Base-by-base conservation (phyloP, 345 rosid species). In the Cardamine occulta region DNA sequence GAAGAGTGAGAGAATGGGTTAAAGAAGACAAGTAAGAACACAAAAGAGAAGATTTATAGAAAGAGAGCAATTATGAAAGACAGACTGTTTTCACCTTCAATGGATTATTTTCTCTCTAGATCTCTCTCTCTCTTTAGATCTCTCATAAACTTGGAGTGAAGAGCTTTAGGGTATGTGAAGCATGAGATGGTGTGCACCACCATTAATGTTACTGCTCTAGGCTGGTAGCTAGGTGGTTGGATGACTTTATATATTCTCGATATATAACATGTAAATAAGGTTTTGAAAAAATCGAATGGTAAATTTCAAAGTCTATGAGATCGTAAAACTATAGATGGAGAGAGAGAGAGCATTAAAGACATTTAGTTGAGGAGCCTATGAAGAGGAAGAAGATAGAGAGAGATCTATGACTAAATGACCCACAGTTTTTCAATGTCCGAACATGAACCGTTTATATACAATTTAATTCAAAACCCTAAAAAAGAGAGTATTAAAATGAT, bases 331-430 rank as follows among this genome's bases (percentile, higher is more conserved):
- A 13, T 24, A 54, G 55, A 56, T 81, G 77, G 34, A 44, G 65
- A 73, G 15, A 74, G 80, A 47, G 51, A 64, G 13, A 71, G 84
- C 84, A 85, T 68, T 89, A 63, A 92, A 88, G 88, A 90, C n/a
- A 83, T 83, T 88, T 85, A 73, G 97, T 86, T 92, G 96, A 87
- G 90, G 81, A 86, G 74, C 61, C 77, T 76, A 52, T 19, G 54
- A 26, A 24, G 72, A 63, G 63, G n/a, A 49, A 58, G 29, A 45
- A 47, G 42, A 66, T 7, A 51, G 60, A 61, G 63, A 21, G 37
- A 21, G 31, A 59, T 67, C 51, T 52, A 75, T 60, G 74, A 68
- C 63, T 61, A 70, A 48, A 63, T 17, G 47, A 29, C 78, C 74
- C 70, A 73, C 70, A 53, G 74, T 40, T 66, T 76, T 72, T 73